These are phyloP conservation scores for Phialophora macrospora DNA, from an alignment of 2,329 filamentous ascomycete species.

Conservation along the genomic window DNA sequence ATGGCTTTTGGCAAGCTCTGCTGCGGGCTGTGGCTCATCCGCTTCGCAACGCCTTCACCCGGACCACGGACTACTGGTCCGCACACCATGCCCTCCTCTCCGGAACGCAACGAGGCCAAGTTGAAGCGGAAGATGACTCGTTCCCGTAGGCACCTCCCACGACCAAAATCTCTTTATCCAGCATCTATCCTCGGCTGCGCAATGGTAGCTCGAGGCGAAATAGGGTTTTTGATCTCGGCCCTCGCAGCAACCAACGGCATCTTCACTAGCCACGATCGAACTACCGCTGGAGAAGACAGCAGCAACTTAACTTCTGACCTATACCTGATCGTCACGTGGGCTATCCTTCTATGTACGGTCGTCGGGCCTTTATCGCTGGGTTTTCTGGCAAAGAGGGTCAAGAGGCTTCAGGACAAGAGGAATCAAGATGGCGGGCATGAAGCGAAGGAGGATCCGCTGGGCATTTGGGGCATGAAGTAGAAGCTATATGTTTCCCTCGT, in stretches of 20 bases:
- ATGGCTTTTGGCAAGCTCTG: conserved; percentile 69
- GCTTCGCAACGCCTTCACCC: conserved; percentile 39
- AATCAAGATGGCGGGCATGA: conserved; percentile 8
- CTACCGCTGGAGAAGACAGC: not conserved
- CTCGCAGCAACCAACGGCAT: conserved; percentile 64
- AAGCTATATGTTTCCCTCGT: not conserved
- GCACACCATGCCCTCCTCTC: conserved; percentile 16
- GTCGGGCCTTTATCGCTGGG: conserved; percentile 60
- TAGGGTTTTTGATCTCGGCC: conserved; percentile 75
- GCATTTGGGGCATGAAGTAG: conserved; percentile 28
- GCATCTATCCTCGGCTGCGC: conserved; percentile 67
- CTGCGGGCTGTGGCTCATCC: conserved; percentile 65
- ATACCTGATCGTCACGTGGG: conserved; percentile 62
- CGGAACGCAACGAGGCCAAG: not conserved
- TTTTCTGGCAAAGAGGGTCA: conserved; percentile 54
- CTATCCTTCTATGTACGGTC: conserved; percentile 62
- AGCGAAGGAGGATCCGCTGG: conserved; percentile 26
- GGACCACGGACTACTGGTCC: conserved; percentile 5
- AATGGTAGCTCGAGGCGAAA: conserved; percentile 80
- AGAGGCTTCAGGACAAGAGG: conserved; percentile 29
- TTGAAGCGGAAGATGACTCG: conserved; percentile 1
- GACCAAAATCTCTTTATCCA: conserved; percentile 64
- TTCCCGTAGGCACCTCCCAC: conserved; percentile 46
- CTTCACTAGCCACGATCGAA: conserved; percentile 43
- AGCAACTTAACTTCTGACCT: conserved; percentile 40